Percentiles rank a stretch among this genome's conserved stretches.
Evolutionary conservation across 1,139 yeast genomes (phyloP).

Genomic region (Meyerozyma guilliermondii): DNA sequence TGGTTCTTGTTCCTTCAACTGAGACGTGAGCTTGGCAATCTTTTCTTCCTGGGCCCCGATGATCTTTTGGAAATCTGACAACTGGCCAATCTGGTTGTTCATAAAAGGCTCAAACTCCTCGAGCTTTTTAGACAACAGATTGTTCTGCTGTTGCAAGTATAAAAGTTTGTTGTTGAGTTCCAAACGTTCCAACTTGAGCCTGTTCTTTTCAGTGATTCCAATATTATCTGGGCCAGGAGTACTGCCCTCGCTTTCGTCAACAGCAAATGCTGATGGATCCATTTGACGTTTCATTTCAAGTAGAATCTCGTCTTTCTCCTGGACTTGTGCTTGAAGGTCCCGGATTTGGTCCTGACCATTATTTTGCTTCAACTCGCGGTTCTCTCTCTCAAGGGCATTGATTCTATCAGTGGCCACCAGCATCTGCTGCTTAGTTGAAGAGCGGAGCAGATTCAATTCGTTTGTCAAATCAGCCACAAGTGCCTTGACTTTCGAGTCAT

Average conservation of each 20-base stretch:
- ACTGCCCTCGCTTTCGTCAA: conserved; percentile 18
- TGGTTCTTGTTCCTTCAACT: conserved; percentile 40
- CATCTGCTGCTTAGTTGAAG: conserved; percentile 47
- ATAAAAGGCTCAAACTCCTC: conserved; percentile 50
- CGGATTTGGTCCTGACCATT: conserved; percentile 12
- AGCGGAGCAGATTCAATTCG: conserved; percentile 43
- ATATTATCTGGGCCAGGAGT: conserved; percentile 9
- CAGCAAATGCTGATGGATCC: conserved; percentile 27
- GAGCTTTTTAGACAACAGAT: conserved; percentile 33
- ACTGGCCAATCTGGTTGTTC: conserved; percentile 50
- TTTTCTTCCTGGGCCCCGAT: conserved; percentile 50
- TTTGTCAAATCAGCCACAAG: conserved; percentile 39
- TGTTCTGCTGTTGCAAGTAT: conserved; percentile 45
- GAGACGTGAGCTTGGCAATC: conserved; percentile 35
- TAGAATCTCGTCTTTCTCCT: conserved; percentile 31
- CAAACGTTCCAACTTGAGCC: conserved; percentile 36
- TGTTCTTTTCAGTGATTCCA: conserved; percentile 28
- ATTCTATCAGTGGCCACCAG: conserved; percentile 50
- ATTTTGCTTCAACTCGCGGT: conserved; percentile 19
- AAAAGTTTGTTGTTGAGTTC: conserved; percentile 43
- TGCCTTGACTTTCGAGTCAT: conserved; percentile 26
- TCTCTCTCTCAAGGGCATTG: conserved; percentile 41
- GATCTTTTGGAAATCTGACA: conserved; percentile 49
- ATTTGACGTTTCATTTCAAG: conserved; percentile 30
- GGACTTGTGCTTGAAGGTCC: conserved; percentile 20